Evolutionary conservation across 1,139 yeast genomes (phyloP).

Genomic region (Protomyces macrosporus): DNA sequence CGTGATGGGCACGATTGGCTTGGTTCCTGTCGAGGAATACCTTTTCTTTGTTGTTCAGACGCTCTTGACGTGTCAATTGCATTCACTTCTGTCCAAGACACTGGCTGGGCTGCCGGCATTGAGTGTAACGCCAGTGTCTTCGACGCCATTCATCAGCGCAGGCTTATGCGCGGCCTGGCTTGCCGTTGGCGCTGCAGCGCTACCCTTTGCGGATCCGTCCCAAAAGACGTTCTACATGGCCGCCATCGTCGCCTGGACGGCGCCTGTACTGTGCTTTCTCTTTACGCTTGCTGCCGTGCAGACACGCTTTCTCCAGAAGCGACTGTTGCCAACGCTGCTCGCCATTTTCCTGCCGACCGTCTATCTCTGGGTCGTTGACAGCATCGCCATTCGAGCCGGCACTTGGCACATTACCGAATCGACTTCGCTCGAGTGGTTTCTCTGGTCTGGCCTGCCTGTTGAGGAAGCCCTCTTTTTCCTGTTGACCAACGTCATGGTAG

Average conservation of each 20-base stretch:
- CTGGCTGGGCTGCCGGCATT: conserved; percentile 17
- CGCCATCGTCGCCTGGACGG: conserved; percentile 21
- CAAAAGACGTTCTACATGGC: conserved; percentile 21
- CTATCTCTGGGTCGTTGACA: conserved; percentile 21
- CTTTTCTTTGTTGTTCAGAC: conserved; percentile 25
- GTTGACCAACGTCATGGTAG: conserved; percentile 21
- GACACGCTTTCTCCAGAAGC: conserved; percentile 1
- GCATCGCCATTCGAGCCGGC: conserved; percentile 24
- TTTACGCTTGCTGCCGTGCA: conserved; percentile 8
- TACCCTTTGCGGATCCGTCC: neutral
- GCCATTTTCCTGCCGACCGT: conserved; percentile 13
- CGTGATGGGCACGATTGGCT: conserved; percentile 24
- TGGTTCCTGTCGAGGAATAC: conserved; percentile 25
- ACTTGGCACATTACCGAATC: conserved; percentile 25
- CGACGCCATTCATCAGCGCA: neutral
- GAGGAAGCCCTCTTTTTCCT: conserved; percentile 25
- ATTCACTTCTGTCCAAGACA: conserved; percentile 6
- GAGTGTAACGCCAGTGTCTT: neutral
- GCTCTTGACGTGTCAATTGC: conserved; percentile 6
- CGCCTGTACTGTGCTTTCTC: conserved; percentile 23
- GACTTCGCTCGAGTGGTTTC: conserved; percentile 2
- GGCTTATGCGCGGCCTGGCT: neutral
- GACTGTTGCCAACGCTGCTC: neutral
- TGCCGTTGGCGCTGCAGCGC: neutral
- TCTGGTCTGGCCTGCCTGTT: conserved; percentile 23